Percentiles rank a stretch among this genome's conserved stretches.
These are phyloP conservation scores for Arabidopsis suecica DNA, from an alignment of 345 rosid species.

Conservation along the genomic window DNA sequence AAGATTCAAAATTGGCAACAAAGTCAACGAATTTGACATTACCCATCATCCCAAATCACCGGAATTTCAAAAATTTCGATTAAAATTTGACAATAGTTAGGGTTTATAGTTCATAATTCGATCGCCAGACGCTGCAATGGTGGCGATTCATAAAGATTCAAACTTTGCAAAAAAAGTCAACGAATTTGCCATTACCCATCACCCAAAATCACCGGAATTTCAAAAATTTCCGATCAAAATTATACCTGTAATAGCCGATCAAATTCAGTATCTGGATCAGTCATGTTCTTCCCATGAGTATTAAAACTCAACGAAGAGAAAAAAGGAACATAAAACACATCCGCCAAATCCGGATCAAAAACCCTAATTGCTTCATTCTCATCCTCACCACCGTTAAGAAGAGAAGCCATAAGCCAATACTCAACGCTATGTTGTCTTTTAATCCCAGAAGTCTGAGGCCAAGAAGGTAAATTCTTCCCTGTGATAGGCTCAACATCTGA, in stretches of 20 bases:
- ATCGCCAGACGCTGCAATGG: conserved; percentile 1
- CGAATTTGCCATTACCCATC: conserved; percentile 5
- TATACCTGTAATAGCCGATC: conserved; percentile 93
- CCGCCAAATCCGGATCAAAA: conserved; percentile 89
- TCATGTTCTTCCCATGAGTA: conserved; percentile 87
- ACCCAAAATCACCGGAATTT: not conserved
- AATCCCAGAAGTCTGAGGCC: conserved; percentile 71
- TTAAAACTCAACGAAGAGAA: conserved; percentile 92
- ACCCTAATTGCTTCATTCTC: conserved; percentile 81
- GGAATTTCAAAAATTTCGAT: not conserved
- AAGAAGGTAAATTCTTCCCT: conserved; percentile 62
- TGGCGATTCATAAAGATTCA: not conserved
- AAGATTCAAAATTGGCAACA: not conserved
- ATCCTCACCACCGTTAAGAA: conserved; percentile 56
- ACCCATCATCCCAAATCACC: too few relatives aligned
- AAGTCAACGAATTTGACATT: too few relatives aligned
- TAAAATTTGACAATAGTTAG: not conserved
- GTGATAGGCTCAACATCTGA: conserved; percentile 61
- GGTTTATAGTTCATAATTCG: not conserved
- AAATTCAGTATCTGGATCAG: conserved; percentile 87
- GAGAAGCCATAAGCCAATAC: conserved; percentile 97
- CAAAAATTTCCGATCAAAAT: not conserved
- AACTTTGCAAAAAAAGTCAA: not conserved
- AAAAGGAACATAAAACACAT: conserved; percentile 86
- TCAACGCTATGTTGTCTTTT: conserved; percentile 88